Evolutionary conservation across 306 rosid genomes (phyloP).

Genomic region (Acmispon strigosus): DNA sequence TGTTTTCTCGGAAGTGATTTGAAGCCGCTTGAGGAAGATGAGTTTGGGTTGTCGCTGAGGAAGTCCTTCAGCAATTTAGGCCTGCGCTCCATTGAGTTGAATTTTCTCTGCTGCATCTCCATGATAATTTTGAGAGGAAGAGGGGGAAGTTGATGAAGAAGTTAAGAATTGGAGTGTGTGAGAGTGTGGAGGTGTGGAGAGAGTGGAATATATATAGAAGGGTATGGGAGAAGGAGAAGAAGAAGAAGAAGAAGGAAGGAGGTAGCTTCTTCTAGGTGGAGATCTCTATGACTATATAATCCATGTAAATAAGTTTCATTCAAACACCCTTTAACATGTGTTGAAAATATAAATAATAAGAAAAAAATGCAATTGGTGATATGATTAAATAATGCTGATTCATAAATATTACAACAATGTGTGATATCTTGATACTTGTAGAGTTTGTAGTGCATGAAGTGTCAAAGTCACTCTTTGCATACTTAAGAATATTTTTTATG

Average conservation of each 20-base stretch:
- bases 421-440: too few species aligned
- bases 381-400: too few species aligned
- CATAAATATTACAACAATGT: too few species aligned
- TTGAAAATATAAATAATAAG: too few species aligned
- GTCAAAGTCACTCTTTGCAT: too few species aligned
- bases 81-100: slow-evolving; percentile 30
- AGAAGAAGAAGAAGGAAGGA: slow-evolving; percentile 34
- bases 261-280: slow-evolving; percentile 50
- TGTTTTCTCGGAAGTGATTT: slow-evolving; percentile 47
- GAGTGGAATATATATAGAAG: slow-evolving; percentile 19
- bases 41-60: slow-evolving; percentile 34
- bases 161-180: slow-evolving; percentile 21
- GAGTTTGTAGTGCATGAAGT: too few species aligned
- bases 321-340: too few species aligned
- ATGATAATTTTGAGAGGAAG: slow-evolving; percentile 13
- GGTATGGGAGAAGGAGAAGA: neutral
- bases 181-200: neutral
- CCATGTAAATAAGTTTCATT: neutral
- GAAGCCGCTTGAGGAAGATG: slow-evolving; percentile 50
- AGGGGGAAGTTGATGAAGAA: neutral
- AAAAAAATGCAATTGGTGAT: too few species aligned
- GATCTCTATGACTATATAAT: slow-evolving; percentile 36
- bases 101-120: slow-evolving; percentile 33
- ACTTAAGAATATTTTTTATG: too few species aligned
- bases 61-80: slow-evolving; percentile 69